Conservation (phyloP, 108 stramenopile species). For the Conticribra guillardii region DNA sequence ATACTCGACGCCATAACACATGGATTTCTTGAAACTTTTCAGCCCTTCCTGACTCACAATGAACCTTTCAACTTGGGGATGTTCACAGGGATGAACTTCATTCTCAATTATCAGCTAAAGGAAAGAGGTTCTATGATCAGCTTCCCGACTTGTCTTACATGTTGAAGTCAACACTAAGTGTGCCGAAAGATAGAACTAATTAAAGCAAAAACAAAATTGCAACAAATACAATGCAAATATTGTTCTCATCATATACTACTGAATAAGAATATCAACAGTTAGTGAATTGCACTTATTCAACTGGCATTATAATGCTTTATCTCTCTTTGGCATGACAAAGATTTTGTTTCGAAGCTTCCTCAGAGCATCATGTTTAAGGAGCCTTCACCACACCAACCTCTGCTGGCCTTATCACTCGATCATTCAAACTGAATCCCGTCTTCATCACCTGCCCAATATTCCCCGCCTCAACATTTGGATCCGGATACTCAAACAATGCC, state of each 20-base stretch:
- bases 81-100: constrained; percentile 11
- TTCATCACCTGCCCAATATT: constrained; percentile 95
- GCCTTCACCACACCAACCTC: constrained; percentile 95
- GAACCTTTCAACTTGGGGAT: too few relatives aligned
- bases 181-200: not conserved
- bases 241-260: too few relatives aligned
- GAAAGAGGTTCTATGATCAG: constrained; percentile 38
- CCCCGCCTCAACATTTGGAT: constrained; percentile 66
- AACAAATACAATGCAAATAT: too few relatives aligned
- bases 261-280: too few relatives aligned
- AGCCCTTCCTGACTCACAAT: too few relatives aligned
- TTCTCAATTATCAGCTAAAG: constrained; percentile 26
- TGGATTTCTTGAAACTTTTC: too few relatives aligned
- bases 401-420: constrained; percentile 94
- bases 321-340: too few relatives aligned
- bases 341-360: too few relatives aligned
- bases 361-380: too few relatives aligned
- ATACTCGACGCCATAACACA: not conserved
- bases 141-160: constrained; percentile 49
- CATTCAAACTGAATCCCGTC: constrained; percentile 92
- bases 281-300: too few relatives aligned
- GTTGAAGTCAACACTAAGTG: constrained; percentile 31
- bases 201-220: too few relatives aligned
- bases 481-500: constrained; percentile 93
- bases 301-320: too few relatives aligned